Base-by-base conservation (phyloP, 257 asterid genomes). In the Avicennia marina region DNA sequence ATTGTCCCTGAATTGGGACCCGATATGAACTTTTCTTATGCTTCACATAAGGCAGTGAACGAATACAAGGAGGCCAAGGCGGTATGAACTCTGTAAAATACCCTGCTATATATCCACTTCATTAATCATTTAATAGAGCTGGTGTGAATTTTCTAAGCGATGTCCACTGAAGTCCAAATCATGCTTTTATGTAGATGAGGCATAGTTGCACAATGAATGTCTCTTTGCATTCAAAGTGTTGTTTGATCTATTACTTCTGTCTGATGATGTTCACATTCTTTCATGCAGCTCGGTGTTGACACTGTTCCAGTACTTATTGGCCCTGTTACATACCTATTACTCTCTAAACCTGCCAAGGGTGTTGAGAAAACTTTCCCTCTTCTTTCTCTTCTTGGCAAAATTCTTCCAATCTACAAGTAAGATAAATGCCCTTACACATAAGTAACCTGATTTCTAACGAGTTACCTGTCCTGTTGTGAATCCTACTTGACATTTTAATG, bases 241-340 rank as follows among this genome's bases (percentile, higher is more conserved):
- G 54, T 36, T 62, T 6, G 11, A 50, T 26, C 17, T 36, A 4
- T 32, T 62, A 16, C 32, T 36, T 44, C 44, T 25, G 12, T 29
- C 7, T 62, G 21, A 49, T 42, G 19, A 24, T 31, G 11, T 42
- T 43, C 17, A 10, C 1, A 10, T 31, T 57, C 24, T 3, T 22
- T 59, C 41, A 4, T 47, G 76, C 71, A 74, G 84, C 81, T 71
- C 26, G 84, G 84, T 24, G 69, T 78, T 25, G 65, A 78, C 40
- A 78, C 81, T 4, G 76, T 78, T 58, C 84, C 84, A 36, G 74
- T 78, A 6, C 75, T 78, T 71, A 54, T 78, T 68, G 84, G 84
- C 52, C 84, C 78, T 7, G 84, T 78, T 29, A 66, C 81, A 42
- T 78, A 74, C 76, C 68, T 78, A 73, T 44, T 78, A 63, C 78